Percentiles rank a stretch among this genome's conserved stretches.
Evolutionary conservation across 345 rosid genomes (phyloP).

Genomic region (Capsella bursapastoris): DNA sequence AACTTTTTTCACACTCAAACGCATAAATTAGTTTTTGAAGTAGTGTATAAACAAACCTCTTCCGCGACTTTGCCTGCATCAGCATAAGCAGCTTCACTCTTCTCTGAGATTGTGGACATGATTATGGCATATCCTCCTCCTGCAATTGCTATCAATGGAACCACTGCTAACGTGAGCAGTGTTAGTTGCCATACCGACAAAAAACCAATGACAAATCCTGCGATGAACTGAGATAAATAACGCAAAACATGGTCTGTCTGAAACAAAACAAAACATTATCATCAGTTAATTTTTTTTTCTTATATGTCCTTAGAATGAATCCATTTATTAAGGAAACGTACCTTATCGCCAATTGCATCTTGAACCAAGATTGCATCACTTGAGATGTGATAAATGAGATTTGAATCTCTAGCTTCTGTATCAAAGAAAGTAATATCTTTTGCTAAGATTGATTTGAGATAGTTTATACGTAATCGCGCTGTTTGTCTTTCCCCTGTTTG

Average conservation of each 20-base stretch:
- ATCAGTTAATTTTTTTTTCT: background rate
- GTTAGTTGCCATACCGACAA: slow-evolving; percentile 81
- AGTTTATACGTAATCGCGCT: slow-evolving; percentile 64
- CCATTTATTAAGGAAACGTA: slow-evolving; percentile 15
- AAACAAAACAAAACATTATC: slow-evolving; percentile 23
- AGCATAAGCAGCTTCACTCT: slow-evolving; percentile 84
- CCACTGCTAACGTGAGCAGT: slow-evolving; percentile 82
- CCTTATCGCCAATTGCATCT: slow-evolving; percentile 94
- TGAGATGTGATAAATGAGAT: slow-evolving; percentile 69
- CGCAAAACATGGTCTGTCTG: slow-evolving; percentile 84
- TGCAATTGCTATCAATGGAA: slow-evolving; percentile 76
- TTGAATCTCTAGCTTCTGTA: slow-evolving; percentile 74
- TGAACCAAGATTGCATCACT: slow-evolving; percentile 85
- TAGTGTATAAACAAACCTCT: slow-evolving; percentile 54
- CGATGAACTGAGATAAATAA: slow-evolving; percentile 66
- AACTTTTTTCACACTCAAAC: background rate
- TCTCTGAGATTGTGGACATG: slow-evolving; percentile 75
- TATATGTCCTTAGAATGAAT: background rate
- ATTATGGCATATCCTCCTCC: slow-evolving; percentile 74
- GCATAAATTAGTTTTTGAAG: background rate
- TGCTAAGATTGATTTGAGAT: slow-evolving; percentile 66
- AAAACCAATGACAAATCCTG: slow-evolving; percentile 74
- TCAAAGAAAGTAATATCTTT: slow-evolving; percentile 77
- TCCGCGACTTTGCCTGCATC: slow-evolving; percentile 85
- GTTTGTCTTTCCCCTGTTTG: slow-evolving; percentile 94